Base-by-base conservation (phyloP, 2,329 filamentous ascomycete species). In the Pezicula carpinea region DNA sequence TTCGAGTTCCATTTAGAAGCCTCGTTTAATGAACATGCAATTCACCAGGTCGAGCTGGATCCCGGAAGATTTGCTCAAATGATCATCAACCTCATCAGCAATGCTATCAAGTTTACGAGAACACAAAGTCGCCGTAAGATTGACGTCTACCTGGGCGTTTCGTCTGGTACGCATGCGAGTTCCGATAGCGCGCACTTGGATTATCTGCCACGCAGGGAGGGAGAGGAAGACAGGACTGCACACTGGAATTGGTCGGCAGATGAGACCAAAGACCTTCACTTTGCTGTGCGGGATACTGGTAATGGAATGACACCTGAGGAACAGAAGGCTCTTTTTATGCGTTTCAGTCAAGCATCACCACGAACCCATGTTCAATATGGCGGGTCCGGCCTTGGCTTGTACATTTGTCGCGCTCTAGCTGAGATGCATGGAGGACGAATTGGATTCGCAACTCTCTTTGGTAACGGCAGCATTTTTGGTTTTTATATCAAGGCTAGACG, bases 281-380 rank as follows among this genome's bases (percentile, higher is more conserved):
- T 85, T 55, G 73, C 77, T 11, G 80, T 86, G 3, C 71, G 76
- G 45, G 82, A 86, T 52, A 84, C 80, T 0, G 82, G 82, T 0
- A 77, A 80, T 18, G 80, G 80, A 1, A 70, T 86, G n/a, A 78
- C 69, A 3, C 69, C 74, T 0, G 73, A 80, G 39, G 80, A 84
- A 55, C 82, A 80, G 62, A 81, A 81, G 51, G 66, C 80, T 8
- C 69, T 86, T 0, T 86, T 86, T 55, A 74, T 82, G 49, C 71
- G 81, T 0, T 86, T 86, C 64, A 81, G 79, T 5, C 82, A 86
- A 62, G 82, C 81, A 0, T 65, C 62, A 0, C 66, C 66, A 0
- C 53, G 66, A n/a, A 69, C 66, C 0, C 66, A 69, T 21, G 76
- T 82, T 0, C 75, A 80, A 49, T 83, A 83, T 43, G 80, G 80